Evolutionary conservation across 805 yeast species (phyloP), one percentile per base, ranked within the genome.

Genomic region (Cyberlindnera americana): DNA sequence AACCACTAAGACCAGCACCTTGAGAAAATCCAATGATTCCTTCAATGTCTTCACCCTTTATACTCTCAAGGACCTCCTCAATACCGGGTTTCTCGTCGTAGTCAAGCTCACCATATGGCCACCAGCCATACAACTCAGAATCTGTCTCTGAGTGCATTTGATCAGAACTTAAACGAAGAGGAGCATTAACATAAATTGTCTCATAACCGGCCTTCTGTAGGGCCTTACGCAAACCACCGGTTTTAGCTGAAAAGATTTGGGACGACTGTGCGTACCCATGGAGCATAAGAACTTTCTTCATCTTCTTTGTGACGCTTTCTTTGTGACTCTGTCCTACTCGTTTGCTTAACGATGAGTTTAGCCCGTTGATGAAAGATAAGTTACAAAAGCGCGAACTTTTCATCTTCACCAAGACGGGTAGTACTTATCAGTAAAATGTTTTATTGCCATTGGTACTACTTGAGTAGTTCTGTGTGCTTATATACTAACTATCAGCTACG

Each of bases 211-310:
- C 40, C 40, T 65, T 66, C 44, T 69, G 66, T 27, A 93, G 66
- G 16, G 74, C 73, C 53, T 91, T 91, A 31, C 98, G 72, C 26
- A 91, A 69, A 0, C 91, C 97, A 6, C 95, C 83, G 0, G 96
- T 80, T 59, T 91, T 91, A 32, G 82, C 81, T 17, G 87, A 78
- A 62, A 88, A 90, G 2, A 82, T 72, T 19, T 78, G 67, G 5
- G 95, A 87, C 28, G 83, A 81, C 65, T 91, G 96, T 1, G 88
- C 84, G 60, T 76, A 88, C 1, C 99, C 99, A 54, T 91, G 99
- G 10, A 91, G 68, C 67, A 91, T 88, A 12, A 91, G 68, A 21
- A 91, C 71, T 50, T 80, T 81, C 40, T 56, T 61, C 4, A 48
- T 19, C 56, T 49, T 50, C 2, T 13, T 28, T 21, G n/a, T n/a